Conservation (phyloP, 805 yeast genomes). For the Metschnikowia noctiluminum region DNA sequence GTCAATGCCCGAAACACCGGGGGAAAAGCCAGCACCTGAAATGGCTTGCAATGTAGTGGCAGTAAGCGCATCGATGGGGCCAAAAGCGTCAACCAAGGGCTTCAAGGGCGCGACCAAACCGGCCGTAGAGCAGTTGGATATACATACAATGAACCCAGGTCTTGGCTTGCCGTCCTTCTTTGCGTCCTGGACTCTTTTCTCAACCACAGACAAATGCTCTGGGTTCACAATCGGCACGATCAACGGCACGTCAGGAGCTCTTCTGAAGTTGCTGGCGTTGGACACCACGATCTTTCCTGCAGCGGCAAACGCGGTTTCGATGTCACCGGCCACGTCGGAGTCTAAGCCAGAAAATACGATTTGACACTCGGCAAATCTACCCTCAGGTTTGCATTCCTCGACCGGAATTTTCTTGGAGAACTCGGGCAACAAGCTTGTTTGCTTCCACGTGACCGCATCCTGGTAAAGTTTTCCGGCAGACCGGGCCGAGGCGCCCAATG, state of each 20-base stretch:
- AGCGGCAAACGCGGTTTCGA: conserved; percentile 80
- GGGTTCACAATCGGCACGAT: conserved; percentile 94
- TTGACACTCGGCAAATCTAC: conserved; percentile 81
- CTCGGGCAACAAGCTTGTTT: conserved; percentile 77
- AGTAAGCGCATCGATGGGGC: conserved; percentile 83
- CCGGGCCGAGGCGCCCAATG: conserved; percentile 87
- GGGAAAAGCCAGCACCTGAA: conserved; percentile 97
- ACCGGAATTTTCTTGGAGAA: conserved; percentile 61
- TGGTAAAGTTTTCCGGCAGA: conserved; percentile 87
- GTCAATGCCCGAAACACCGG: conserved; percentile 96
- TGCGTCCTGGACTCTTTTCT: conserved; percentile 53
- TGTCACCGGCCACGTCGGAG: conserved; percentile 87
- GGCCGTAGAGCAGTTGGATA: conserved; percentile 97
- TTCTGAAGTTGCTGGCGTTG: conserved; percentile 94
- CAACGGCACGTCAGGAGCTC: conserved; percentile 82
- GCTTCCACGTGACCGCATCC: conserved; percentile 93
- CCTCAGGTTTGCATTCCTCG: conserved; percentile 69
- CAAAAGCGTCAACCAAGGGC: conserved; percentile 86
- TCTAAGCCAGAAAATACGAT: conserved; percentile 94
- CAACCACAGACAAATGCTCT: conserved; percentile 77
- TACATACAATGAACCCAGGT: conserved; percentile 88
- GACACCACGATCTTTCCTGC: conserved; percentile 84
- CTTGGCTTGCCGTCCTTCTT: conserved; percentile 50
- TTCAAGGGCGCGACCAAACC: conserved; percentile 95
- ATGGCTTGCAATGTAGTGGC: conserved; percentile 95